Evolutionary conservation across 352 stramenopile genomes (phyloP).

Genomic region (Thraustochytrium striatum): DNA sequence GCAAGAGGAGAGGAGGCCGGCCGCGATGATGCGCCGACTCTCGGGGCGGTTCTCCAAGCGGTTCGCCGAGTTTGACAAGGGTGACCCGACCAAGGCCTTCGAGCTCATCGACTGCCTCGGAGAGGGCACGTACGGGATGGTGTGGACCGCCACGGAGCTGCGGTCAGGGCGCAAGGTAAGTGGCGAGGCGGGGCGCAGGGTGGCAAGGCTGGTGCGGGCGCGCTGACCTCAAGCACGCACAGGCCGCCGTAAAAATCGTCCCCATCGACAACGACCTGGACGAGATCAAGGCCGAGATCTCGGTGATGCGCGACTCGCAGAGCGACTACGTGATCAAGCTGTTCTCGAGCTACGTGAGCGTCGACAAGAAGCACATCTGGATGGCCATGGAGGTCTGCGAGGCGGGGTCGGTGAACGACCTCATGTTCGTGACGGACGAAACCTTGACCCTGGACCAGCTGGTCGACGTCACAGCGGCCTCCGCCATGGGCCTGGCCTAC

Average conservation of each 20-base stretch:
- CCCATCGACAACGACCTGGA: conserved; percentile 42
- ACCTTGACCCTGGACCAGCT: conserved; percentile 28
- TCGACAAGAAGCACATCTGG: conserved; percentile 37
- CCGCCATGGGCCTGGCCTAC: conserved; percentile 65
- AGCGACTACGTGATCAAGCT: conserved; percentile 44
- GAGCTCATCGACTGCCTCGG: conserved; percentile 48
- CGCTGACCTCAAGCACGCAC: no score
- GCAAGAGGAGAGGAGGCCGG: no score
- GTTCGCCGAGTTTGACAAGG: conserved; percentile 35
- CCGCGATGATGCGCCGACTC: no score
- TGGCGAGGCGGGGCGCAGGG: no score
- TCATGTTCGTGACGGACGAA: conserved; percentile 46
- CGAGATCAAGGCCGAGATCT: conserved; percentile 42
- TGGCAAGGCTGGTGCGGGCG: no score
- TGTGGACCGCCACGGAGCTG: conserved; percentile 31
- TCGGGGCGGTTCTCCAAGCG: no score
- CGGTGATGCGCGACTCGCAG: conserved; percentile 25
- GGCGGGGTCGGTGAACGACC: conserved; percentile 29
- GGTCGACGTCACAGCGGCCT: conserved; percentile 3
- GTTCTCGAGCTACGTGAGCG: conserved; percentile 15
- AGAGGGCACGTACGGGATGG: conserved; percentile 42
- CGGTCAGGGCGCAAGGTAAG: no score
- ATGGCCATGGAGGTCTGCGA: conserved; percentile 49
- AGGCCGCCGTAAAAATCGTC: conserved; percentile 35
- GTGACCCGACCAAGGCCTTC: conserved; percentile 39